phyloP scores from a whole-genome alignment of 257 asterid species.

The Fraxinus anomala region DNA sequence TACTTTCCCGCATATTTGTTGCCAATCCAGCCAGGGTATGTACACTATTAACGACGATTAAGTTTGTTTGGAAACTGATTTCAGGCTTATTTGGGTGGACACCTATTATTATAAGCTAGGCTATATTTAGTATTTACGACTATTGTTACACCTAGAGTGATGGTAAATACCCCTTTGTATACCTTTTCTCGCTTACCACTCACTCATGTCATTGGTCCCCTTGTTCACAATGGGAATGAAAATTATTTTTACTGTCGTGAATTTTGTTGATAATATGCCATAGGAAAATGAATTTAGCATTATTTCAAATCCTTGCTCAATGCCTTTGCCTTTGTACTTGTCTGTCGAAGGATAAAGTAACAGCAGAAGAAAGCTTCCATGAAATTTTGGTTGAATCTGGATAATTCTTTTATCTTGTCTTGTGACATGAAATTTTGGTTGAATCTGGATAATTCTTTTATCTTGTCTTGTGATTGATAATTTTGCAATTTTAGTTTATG shows the following conservation, averaged over 20 bases:
- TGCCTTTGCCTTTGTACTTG: neutral
- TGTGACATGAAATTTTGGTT: neutral
- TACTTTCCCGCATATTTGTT: constrained; percentile 77
- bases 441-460: neutral
- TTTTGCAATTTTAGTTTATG: neutral
- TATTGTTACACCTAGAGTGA: neutral
- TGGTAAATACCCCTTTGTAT: neutral
- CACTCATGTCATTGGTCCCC: neutral
- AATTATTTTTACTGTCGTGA: neutral
- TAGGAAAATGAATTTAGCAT: neutral
- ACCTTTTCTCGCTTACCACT: neutral
- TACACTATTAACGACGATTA: constrained; percentile 8
- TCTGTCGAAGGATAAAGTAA: neutral
- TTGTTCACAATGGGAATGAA: neutral
- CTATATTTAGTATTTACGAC: neutral
- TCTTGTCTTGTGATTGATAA: neutral
- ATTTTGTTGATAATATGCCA: neutral
- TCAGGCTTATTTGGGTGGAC: neutral
- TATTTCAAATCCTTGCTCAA: neutral
- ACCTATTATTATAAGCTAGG: neutral
- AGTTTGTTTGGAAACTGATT: constrained; percentile 1
- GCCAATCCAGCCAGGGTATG: constrained; percentile 65
- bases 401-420: neutral
- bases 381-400: neutral
- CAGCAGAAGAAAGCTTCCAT: neutral